Percentiles rank a stretch among this genome's conserved stretches.
phyloP scores from a whole-genome alignment of 257 asterid species.

The Capsicum baccatum region DNA sequence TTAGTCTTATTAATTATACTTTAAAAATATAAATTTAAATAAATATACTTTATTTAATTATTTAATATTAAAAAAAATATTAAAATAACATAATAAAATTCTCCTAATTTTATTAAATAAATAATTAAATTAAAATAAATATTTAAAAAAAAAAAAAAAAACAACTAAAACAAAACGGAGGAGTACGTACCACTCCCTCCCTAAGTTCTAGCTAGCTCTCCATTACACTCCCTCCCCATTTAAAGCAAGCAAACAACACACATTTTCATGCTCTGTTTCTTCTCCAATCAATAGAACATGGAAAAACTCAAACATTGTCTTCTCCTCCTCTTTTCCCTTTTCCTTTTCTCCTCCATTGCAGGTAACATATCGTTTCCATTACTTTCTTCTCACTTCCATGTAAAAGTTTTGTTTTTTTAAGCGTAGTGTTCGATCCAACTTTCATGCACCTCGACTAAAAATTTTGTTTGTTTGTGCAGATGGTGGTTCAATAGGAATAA shows the following conservation, averaged over 20 bases:
- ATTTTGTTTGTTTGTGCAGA: conserved; percentile 27
- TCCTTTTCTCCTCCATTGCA: conserved; percentile 25
- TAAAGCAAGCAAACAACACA: background rate
- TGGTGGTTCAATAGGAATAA: conserved; percentile 72
- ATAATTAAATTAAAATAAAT: background rate
- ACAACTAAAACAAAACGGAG: no score
- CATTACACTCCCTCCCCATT: background rate
- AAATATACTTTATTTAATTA: no score
- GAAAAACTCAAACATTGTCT: conserved; percentile 15
- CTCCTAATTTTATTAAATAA: no score
- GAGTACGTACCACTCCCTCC: background rate
- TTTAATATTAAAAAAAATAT: no score
- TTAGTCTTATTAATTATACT: no score
- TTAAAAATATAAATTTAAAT: no score
- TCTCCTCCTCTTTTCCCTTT: conserved; percentile 16
- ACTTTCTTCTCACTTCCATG: background rate
- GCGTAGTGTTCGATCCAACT: no score
- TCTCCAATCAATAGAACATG: conserved; percentile 7
- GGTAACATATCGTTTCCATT: background rate
- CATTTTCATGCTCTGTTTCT: conserved; percentile 29
- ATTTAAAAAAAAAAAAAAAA: no score
- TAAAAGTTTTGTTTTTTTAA: background rate
- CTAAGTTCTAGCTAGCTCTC: background rate
- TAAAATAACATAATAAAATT: no score
- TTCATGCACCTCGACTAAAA: background rate